phyloP scores from a whole-genome alignment of 208 protist species.

The Wallacemonas sp. region DNA sequence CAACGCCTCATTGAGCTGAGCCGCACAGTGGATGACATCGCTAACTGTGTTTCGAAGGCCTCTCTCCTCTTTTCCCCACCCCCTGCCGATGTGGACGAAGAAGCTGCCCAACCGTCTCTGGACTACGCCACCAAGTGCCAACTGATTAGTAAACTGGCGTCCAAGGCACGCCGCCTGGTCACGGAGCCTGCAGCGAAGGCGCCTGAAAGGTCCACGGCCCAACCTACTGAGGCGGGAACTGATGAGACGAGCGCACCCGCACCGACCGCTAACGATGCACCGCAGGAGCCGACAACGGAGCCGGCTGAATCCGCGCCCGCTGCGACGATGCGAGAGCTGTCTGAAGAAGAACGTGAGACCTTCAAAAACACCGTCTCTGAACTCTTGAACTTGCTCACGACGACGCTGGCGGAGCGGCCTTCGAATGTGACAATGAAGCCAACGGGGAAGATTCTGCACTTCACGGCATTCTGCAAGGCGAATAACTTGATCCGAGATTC shows the following conservation, averaged over 20 bases:
- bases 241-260: too few species aligned
- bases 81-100: constrained; percentile 2
- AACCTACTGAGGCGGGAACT: too few species aligned
- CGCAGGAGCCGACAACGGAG: too few species aligned
- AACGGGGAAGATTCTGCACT: constrained; percentile 52
- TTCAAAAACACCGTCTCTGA: constrained; percentile 29
- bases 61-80: constrained; percentile 1
- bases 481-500: constrained; percentile 33
- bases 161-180: constrained; percentile 69
- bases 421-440: constrained; percentile 38
- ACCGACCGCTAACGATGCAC: background rate
- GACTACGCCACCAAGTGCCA: constrained; percentile 64
- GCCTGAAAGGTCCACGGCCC: too few species aligned
- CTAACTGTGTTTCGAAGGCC: constrained; percentile 46
- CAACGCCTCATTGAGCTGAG: constrained; percentile 77
- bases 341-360: constrained; percentile 32
- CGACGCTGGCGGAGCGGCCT: constrained; percentile 25
- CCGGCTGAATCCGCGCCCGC: background rate
- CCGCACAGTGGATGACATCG: constrained; percentile 35
- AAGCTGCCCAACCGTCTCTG: constrained; percentile 1
- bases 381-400: constrained; percentile 33
- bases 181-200: constrained; percentile 15
- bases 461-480: constrained; percentile 55
- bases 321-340: constrained; percentile 18
- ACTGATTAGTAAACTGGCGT: constrained; percentile 77